Base-by-base conservation (phyloP, 2,329 filamentous ascomycete genomes). In the Cercospora zeae-maydis region DNA sequence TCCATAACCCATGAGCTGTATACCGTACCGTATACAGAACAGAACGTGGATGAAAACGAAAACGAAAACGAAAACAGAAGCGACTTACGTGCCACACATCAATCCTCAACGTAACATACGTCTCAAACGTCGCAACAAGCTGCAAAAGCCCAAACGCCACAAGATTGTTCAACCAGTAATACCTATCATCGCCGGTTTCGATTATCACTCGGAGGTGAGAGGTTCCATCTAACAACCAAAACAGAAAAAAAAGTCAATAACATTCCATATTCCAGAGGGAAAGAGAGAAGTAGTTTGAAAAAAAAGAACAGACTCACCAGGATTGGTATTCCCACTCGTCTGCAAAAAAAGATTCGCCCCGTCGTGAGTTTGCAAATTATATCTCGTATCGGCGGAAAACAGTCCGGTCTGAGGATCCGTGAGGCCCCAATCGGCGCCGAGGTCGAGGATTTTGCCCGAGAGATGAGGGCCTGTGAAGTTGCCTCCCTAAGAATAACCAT, bases 341-440 rank as follows among this genome's bases (percentile, higher is more conserved):
- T 71, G 69, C 9, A 78, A 68, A 19, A 70, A 75, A 6, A 77
- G 71, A 49, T 73, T 70, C 4, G 73, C 71, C 0, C 75, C 74
- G 31, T 77, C 75, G 49, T 77, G 63, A 0, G 75, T 77, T 36
- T 69, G 71, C 11, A 78, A 67, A 19, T 76, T 75, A 60, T 78
- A 77, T 13, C 76, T 66, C 7, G 76, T 75, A 58, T 77, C 74
- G 0, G 75, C 74, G 2, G 69, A 71, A 59, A 75, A 72, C 10
- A 73, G 56, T 4, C 70, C 71, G 0, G 72, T 74, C 31, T 70
- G 65, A 13, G 66, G 62, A 61, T 74, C 72, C 1, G 69, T 72
- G 19, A 75, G 62, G n/a, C 74, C 75, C 75, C 75, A 78, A 58
- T 78, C 76, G 11, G 75, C 75, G 51, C 76, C 76, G 1, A 77